Evolutionary conservation across 1,139 yeast genomes (phyloP), one percentile per base, ranked within the genome.

Genomic region (Yamadazyma diddensiae): DNA sequence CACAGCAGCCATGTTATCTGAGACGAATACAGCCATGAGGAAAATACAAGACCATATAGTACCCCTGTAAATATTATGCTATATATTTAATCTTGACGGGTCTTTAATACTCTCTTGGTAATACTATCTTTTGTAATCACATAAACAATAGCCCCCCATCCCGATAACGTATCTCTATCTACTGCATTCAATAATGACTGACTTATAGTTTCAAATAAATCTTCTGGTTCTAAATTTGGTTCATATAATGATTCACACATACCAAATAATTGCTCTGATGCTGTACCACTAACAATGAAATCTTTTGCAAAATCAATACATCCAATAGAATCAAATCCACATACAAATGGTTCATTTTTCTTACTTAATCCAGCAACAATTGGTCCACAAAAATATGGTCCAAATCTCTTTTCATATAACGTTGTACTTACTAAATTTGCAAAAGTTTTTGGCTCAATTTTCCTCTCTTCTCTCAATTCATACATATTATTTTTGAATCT

Each of bases 201-300:
- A 49, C 95, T 82, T 48, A 90, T 84, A 28, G 97, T 90, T 60
- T 94, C 98, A 57, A 94, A 94, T 52, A 94, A 70, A 57, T 92
- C 97, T 47, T 94, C 98, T 4, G 98, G 92, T 58, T 79, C 97
- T 50, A 92, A 70, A 53, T 83, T 67, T 24, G 97, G 97, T 60
- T 92, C 97, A 62, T 87, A 92, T 40, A 94, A 70, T n/a, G 94
- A 77, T 65, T 92, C 98, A 63, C 98, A 94, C 97, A 92, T 92
- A 61, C 99, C 99, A 54, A 82, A 92, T 39, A 94, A 70, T 63
- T 94, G 98, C 54, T 92, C 97, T 15, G 88, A 67, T 4, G 97
- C 97, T 2, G 98, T 94, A 38, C 99, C 99, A 42, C 92, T 73
- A n/a, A 94, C 98, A 27, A 87, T 87, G 57, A 94, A 94, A 62